Evolutionary conservation across 345 rosid species (phyloP), one percentile per base, ranked within the genome.

Genomic region (Eucalyptus decipiens): DNA sequence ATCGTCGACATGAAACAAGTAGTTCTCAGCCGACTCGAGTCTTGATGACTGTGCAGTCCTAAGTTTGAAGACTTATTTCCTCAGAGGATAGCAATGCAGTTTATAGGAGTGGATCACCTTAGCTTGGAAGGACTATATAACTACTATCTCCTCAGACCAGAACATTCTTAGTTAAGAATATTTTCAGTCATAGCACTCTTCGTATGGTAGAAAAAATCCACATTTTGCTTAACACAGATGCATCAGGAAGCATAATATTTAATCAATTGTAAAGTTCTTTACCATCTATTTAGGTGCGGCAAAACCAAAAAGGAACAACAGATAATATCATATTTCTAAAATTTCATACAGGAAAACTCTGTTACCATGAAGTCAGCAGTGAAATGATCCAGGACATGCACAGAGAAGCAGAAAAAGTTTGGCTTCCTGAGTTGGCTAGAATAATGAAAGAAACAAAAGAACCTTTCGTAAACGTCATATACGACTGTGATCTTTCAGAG

Each of bases 391-490:
- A 90, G 14, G 81, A 91, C 52, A 94, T 97, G 97, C 92, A 94
- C 86, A 80, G 87, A 88, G 97, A 94, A 87, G 98, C 97, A 56
- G 95, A 94, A 90, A n/a, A 92, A 87, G 89, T 90, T 34, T 94
- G 99, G 97, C 89, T 67, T 50, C 94, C 97, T 2, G 96, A 95
- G 91, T 89, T 96, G 10, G 97, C 92, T 21, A 91, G 89, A 87
- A 90, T 96, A 89, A 93, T 95, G 90, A 95, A 89, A 88, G 95
- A 93, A 87, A 97, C 99, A 9, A 90, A 91, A 9, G 96, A 95
- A 28, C 98, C 99, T 76, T 95, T 97, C 92, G 87, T 97, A 40
- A 97, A 96, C 62, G 91, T 93, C 56, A 95, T 96, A 47, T 97
- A 96, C 76, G 99, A 97, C 87, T 93, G 91, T 60, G 95, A 96